These are phyloP conservation scores for Aureobasidium sp. DNA, from an alignment of 2,329 filamentous ascomycete species.

Conservation along the genomic window DNA sequence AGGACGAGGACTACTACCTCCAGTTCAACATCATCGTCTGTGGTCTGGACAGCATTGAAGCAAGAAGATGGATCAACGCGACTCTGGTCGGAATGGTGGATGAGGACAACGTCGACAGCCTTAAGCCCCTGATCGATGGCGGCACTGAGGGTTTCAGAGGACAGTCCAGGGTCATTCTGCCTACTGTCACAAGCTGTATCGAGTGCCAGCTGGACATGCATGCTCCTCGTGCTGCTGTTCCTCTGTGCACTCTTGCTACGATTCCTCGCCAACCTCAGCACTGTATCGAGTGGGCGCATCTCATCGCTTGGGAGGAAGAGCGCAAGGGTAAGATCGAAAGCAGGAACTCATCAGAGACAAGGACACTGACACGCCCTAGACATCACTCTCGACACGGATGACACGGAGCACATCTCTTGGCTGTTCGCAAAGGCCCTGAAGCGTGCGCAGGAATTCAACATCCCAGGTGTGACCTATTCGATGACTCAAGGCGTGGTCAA, in stretches of 20 bases:
- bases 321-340: slow-evolving; percentile 32
- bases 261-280: slow-evolving; percentile 96
- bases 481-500: slow-evolving; percentile 97
- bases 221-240: slow-evolving; percentile 91
- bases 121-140: slow-evolving; percentile 93
- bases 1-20: slow-evolving; percentile 93
- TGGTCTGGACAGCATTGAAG: slow-evolving; percentile 93
- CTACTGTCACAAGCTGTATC: slow-evolving; percentile 89
- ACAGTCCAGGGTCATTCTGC: slow-evolving; percentile 85
- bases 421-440: slow-evolving; percentile 76
- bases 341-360: too few relatives aligned
- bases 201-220: slow-evolving; percentile 99
- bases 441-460: slow-evolving; percentile 82
- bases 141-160: slow-evolving; percentile 99
- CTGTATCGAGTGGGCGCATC: slow-evolving; percentile 97
- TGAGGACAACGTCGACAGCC: slow-evolving; percentile 67
- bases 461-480: slow-evolving; percentile 86
- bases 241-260: slow-evolving; percentile 90
- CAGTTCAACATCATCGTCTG: slow-evolving; percentile 93
- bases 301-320: slow-evolving; percentile 86
- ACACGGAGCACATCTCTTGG: slow-evolving; percentile 97
- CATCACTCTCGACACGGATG: slow-evolving; percentile 83
- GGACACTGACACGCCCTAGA: slow-evolving; percentile 38
- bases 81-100: slow-evolving; percentile 89
- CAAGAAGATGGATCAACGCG: slow-evolving; percentile 96